Evolutionary conservation across 176 grass and related monocot species (phyloP), one percentile per base, ranked within the genome.

Genomic region (Ensete glaucum): DNA sequence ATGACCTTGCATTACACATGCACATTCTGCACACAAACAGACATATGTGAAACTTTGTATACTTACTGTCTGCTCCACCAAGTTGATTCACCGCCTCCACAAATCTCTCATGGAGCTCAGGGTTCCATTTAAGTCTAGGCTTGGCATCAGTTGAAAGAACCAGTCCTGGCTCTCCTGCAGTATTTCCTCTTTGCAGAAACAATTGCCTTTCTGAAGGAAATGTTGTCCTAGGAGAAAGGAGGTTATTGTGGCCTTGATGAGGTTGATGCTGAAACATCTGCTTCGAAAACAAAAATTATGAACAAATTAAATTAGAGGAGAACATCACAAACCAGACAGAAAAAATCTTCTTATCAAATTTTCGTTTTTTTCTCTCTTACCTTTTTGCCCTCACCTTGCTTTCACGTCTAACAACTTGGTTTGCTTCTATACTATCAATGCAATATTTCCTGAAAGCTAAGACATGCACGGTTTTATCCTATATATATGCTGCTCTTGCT

Each of bases 91-190:
- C 90, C 43, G 94, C 88, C 83, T 98, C 90, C 62, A 91, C 87
- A 75, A 98, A 98, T 75, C 94, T 78, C 77, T 98, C 87, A 77
- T 98, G 94, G 83, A 98, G 88, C 88, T 93, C 94, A 9, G 94
- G 85, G 43, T 88, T 98, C 94, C 94, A 98, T 85, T 98, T 98
- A 29, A 93, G 75, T 80, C 94, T 88, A 79, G 94, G 94, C 85
- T 98, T 98, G 19, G 90, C 94, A 55, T 98, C 90, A 51, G 94
- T 98, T 27, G 94, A 98, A 73, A 98, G 94, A 85, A 98, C 88
- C 64, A 98, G 82, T 55, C 88, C 88, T 69, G 90, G 89, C 78
- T 99, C 88, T 81, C 88, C 96, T 82, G 92, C 85, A 6, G 74
- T 62, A 88, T 82, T 91, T 82, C 86, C 84, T 62, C 90, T 84